phyloP scores from a whole-genome alignment of 1,284 basidiomycete genomes.

The Schizopora paradoxa region DNA sequence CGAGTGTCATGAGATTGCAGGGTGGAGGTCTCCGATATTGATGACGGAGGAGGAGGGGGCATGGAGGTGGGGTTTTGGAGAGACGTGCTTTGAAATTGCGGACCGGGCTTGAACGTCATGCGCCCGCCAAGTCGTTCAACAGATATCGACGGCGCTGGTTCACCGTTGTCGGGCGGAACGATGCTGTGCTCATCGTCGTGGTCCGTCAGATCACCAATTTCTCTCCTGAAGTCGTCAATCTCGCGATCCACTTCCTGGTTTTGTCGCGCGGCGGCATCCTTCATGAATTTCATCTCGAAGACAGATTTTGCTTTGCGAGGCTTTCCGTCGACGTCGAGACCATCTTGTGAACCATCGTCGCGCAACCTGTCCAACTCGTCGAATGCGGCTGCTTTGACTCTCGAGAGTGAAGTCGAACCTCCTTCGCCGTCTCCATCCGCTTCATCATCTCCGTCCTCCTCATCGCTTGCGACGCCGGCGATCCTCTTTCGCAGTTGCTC shows the following conservation, averaged over 20 bases:
- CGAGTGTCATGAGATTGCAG: conserved; percentile 27
- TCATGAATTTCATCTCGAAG: conserved; percentile 95
- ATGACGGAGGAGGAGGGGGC: conserved; percentile 27
- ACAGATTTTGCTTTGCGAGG: conserved; percentile 55
- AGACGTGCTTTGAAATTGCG: conserved; percentile 2
- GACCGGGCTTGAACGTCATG: conserved; percentile 36
- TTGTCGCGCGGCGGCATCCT: conserved; percentile 74
- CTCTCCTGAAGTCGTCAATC: conserved; percentile 65
- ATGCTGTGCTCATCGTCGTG: no score
- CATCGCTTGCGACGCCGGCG: conserved; percentile 47
- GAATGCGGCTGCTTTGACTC: conserved; percentile 63
- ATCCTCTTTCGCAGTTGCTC: conserved; percentile 73
- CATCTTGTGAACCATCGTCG: conserved; percentile 25
- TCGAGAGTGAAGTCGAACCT: conserved; percentile 5
- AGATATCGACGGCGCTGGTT: conserved; percentile 29
- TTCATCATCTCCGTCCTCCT: conserved; percentile 42
- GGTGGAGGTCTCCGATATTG: conserved; percentile 62
- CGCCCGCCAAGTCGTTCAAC: conserved; percentile 36
- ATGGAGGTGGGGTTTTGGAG: conserved; percentile 6
- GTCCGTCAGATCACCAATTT: conserved; percentile 44
- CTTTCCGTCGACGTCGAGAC: conserved; percentile 23
- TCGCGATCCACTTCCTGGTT: conserved; percentile 52
- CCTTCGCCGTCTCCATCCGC: conserved; percentile 36
- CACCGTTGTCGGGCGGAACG: conserved; percentile 31
- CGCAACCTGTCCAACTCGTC: conserved; percentile 61